Conservation (phyloP, 2,329 filamentous ascomycete genomes). For the Diaporthe caulivora region DNA sequence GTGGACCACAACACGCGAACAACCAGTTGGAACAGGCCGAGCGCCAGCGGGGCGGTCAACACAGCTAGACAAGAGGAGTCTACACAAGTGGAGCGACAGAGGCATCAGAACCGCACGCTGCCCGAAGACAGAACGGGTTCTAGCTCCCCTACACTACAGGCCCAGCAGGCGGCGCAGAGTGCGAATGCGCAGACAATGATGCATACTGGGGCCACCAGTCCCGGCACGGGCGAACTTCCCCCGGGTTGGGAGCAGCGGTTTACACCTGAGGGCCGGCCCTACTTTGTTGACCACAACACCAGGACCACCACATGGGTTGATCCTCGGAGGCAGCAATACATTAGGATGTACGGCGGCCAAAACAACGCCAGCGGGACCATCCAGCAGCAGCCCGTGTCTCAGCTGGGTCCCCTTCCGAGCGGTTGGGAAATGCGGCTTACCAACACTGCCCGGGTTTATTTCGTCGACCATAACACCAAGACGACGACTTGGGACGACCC, state of each 20-base stretch:
- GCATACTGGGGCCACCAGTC: constrained; percentile 93
- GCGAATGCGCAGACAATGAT: constrained; percentile 83
- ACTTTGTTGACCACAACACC: constrained; percentile 99
- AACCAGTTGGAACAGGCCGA: constrained; percentile 95
- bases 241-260: constrained; percentile 96
- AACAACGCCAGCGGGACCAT: constrained; percentile 88
- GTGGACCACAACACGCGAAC: constrained; percentile 98
- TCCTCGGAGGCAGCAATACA: constrained; percentile 96
- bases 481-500: constrained; percentile 99
- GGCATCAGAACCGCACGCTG: constrained; percentile 95
- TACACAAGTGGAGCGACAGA: constrained; percentile 90
- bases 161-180: constrained; percentile 58
- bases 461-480: constrained; percentile 99
- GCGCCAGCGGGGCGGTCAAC: constrained; percentile 81
- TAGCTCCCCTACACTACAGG: constrained; percentile 84
- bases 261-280: constrained; percentile 93
- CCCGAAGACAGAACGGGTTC: constrained; percentile 95
- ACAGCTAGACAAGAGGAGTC: constrained; percentile 87
- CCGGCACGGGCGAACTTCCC: constrained; percentile 93
- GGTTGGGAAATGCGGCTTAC: constrained; percentile 99
- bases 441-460: constrained; percentile 97
- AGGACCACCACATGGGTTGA: constrained; percentile 99
- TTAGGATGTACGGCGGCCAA: constrained; percentile 93
- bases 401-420: constrained; percentile 93
- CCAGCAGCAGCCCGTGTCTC: constrained; percentile 97